Evolutionary conservation across 495 filamentous ascomycete species (phyloP).

Genomic region (Letharia columbiana): DNA sequence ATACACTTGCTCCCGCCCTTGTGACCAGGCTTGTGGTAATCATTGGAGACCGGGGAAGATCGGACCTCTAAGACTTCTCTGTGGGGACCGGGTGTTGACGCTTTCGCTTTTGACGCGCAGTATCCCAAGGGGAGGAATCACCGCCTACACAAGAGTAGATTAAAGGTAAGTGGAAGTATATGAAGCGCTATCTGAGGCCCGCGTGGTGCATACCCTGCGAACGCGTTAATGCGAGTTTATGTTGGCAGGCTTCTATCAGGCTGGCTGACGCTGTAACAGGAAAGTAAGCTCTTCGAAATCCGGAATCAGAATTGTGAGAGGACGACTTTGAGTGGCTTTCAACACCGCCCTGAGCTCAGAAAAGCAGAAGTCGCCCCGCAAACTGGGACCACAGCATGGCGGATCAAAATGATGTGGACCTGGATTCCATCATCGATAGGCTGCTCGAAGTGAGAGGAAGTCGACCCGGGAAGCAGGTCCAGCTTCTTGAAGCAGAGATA

Average conservation of each 20-base stretch:
- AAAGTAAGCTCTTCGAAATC: neutral
- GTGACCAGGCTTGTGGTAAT: neutral
- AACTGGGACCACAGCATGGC: constrained; percentile 58
- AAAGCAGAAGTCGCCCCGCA: neutral
- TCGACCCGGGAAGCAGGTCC: constrained; percentile 96
- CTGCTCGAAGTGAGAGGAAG: constrained; percentile 96
- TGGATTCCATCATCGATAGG: constrained; percentile 98
- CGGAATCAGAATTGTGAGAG: neutral
- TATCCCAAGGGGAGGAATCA: neutral
- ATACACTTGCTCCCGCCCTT: neutral
- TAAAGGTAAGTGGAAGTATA: constrained; percentile 2
- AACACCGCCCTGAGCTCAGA: constrained; percentile 5
- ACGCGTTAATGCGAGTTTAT: constrained; percentile 1
- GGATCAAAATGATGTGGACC: constrained; percentile 92
- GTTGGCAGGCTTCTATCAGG: neutral
- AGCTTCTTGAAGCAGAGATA: constrained; percentile 93
- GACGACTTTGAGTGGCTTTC: neutral
- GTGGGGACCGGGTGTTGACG: constrained; percentile 7
- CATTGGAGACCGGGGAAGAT: neutral
- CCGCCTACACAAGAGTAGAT: neutral
- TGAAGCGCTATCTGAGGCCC: neutral
- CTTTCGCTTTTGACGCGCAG: constrained; percentile 14
- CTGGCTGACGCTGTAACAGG: constrained; percentile 4
- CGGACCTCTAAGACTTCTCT: neutral
- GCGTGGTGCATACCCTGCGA: neutral